Conservation (phyloP, 176 grass and related monocot species). For the Musa acuminata region DNA sequence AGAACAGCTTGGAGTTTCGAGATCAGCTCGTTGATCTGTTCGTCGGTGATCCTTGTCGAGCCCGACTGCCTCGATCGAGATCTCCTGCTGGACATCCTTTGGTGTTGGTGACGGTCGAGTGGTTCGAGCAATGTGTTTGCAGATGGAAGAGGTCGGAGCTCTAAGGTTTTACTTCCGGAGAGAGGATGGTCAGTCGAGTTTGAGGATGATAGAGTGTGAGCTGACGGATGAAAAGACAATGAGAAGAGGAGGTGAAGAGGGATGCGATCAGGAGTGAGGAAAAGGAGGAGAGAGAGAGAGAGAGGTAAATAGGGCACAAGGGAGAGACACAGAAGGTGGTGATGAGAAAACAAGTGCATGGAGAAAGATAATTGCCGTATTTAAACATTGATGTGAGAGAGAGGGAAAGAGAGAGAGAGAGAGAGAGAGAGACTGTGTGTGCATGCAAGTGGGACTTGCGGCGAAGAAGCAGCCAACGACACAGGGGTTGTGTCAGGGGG, state of each 20-base stretch:
- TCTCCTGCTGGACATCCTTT: constrained; percentile 31
- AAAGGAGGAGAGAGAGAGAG: not conserved
- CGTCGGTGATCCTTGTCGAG: constrained; percentile 21
- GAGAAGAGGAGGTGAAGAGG: not conserved
- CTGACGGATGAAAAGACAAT: not conserved
- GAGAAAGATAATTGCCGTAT: constrained; percentile 4
- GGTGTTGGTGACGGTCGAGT: not conserved
- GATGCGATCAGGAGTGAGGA: not conserved
- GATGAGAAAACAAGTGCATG: too few relatives aligned
- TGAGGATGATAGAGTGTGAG: not conserved
- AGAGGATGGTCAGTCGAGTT: not conserved
- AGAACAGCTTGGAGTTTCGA: constrained; percentile 42
- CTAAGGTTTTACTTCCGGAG: too few relatives aligned
- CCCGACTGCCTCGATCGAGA: constrained; percentile 19
- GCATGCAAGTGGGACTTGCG: not conserved
- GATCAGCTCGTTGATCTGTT: constrained; percentile 33
- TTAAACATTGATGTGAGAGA: constrained; percentile 9
- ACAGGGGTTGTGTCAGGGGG: too few relatives aligned
- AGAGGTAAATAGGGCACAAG: too few relatives aligned
- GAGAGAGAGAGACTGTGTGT: not conserved
- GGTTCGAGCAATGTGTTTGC: not conserved
- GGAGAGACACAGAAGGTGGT: too few relatives aligned
- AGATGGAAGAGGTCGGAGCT: not conserved
- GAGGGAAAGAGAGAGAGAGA: not conserved
- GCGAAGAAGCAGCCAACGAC: not conserved